Evolutionary conservation across 257 asterid genomes (phyloP).

Genomic region (Nicotiana tomentosiformis): DNA sequence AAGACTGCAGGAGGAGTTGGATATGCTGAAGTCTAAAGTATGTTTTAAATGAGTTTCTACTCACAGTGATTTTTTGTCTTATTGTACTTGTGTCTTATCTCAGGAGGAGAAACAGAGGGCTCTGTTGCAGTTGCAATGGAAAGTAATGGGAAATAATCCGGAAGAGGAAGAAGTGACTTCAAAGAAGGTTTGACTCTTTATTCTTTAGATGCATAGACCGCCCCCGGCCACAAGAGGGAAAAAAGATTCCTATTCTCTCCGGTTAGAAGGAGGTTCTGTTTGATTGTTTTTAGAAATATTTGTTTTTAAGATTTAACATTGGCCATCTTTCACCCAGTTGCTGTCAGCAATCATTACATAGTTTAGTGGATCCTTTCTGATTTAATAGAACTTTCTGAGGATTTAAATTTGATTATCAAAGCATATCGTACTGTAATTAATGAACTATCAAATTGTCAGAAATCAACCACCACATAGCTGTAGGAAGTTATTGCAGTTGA

Average conservation of each 20-base stretch:
- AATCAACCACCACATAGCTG: neutral
- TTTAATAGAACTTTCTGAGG: neutral
- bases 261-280: neutral
- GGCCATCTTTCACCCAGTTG: neutral
- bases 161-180: constrained; percentile 96
- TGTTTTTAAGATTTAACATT: neutral
- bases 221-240: neutral
- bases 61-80: constrained; percentile 6
- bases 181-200: constrained; percentile 55
- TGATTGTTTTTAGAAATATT: neutral
- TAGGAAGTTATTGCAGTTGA: neutral
- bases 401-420: neutral
- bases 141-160: constrained; percentile 77
- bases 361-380: neutral
- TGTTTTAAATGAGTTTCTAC: constrained; percentile 14
- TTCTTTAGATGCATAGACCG: neutral
- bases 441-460: neutral
- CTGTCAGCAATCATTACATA: neutral
- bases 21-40: constrained; percentile 76
- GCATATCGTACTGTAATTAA: neutral
- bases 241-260: neutral
- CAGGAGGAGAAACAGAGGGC: constrained; percentile 96
- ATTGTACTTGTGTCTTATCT: constrained; percentile 17
- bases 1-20: constrained; percentile 83
- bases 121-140: constrained; percentile 90